These are phyloP conservation scores for Coemansia sp. DNA, from an alignment of 192 early-diverging fungal genomes.

Conservation along the genomic window DNA sequence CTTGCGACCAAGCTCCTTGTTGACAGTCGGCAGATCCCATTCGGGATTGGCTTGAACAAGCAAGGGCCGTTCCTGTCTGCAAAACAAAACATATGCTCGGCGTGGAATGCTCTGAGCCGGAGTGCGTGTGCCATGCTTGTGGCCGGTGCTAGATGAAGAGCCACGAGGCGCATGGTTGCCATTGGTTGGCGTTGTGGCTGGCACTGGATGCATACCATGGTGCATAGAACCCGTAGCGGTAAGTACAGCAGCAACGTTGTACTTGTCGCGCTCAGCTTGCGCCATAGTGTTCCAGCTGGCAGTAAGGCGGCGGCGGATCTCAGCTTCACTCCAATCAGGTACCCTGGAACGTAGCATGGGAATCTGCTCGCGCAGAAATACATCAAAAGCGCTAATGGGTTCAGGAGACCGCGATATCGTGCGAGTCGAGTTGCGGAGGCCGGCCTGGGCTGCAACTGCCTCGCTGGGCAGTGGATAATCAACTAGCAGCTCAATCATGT, in stretches of 20 bases:
- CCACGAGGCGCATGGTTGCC: constrained; percentile 3
- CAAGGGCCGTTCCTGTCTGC: constrained; percentile 41
- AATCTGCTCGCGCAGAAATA: constrained; percentile 45
- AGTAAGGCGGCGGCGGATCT: constrained; percentile 40
- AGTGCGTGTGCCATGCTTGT: constrained; percentile 18
- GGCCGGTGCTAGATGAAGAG: constrained; percentile 7
- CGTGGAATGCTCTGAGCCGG: constrained; percentile 40
- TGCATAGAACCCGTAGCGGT: not conserved
- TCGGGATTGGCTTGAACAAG: constrained; percentile 36
- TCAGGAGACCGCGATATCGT: constrained; percentile 28
- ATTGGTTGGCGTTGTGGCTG: not conserved
- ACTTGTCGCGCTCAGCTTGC: constrained; percentile 35
- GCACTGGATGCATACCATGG: not conserved
- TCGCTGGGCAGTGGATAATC: constrained; percentile 48
- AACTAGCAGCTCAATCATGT: constrained; percentile 50
- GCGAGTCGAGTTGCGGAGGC: constrained; percentile 10
- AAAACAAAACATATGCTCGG: constrained; percentile 54
- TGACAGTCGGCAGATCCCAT: constrained; percentile 53
- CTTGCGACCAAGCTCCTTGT: constrained; percentile 53
- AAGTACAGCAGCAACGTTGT: constrained; percentile 8
- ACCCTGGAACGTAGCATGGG: constrained; percentile 47
- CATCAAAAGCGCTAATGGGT: constrained; percentile 23
- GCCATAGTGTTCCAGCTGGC: constrained; percentile 51
- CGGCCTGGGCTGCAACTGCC: constrained; percentile 18
- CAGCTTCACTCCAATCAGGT: constrained; percentile 51